Evolutionary conservation across 139 green algal species (phyloP), one percentile per base, ranked within the genome.

Genomic region (Tetradesmus obliquus): DNA sequence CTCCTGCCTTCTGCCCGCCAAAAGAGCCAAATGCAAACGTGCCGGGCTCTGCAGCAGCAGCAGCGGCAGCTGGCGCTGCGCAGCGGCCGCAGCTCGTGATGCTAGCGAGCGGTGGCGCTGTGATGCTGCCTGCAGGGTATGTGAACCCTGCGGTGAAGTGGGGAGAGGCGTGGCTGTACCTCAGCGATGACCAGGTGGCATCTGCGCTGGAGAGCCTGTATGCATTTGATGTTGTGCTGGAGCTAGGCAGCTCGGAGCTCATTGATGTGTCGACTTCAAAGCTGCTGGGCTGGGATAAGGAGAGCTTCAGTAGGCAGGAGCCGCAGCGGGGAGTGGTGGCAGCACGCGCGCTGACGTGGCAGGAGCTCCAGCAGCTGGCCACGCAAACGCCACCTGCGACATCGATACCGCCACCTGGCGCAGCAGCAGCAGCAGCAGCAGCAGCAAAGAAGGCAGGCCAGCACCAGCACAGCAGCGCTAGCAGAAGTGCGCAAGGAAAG

Each of bases 181-280:
- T 90, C 3, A 90, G 86, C 19, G 53, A 72, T n/a, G 71, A 53
- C 8, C 55, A 90, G 19, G 54, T 71, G 51, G 3, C 10, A 17
- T 13, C 71, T 53, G 86, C 86, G 4, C 71, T 90, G 76, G 20
- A 71, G 19, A 4, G 3, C 20, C 86, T 90, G 71, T 83, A 71
- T n/a, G 13, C 24, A 17, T 90, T 90, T 90, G 86, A 90, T 24
- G 19, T 90, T 2, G 86, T 90, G 15, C 86, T 90, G 19, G 71
- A 83, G 8, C 71, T 90, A 15, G 54, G 71, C 69, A 72, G 20
- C 17, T 71, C 5, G 1, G 86, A 90, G n/a, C 51, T 90, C 53
- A 90, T 90, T 8, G 86, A 90, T 32, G 9, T 71, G 8, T 90
- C 86, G 9, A 22, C 79, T 9, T 54, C 20, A 4, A 55, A 72